Conservation (phyloP, 2,329 filamentous ascomycete species). For the Paracamarosporium sp. region DNA sequence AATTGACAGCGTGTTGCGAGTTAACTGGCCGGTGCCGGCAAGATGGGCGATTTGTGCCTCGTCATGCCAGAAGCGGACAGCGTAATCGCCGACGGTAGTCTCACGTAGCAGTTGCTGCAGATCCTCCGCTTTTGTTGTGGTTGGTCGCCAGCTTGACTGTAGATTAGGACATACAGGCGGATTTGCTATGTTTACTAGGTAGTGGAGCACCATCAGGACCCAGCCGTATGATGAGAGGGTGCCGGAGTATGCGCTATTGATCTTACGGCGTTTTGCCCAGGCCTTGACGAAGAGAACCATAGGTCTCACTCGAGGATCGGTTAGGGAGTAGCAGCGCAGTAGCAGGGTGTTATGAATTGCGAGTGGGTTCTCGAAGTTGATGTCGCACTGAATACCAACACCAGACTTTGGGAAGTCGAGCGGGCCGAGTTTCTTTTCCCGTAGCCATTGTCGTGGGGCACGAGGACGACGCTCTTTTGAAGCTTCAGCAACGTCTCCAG, state of each 20-base stretch:
- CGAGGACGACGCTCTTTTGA: conserved; percentile 30
- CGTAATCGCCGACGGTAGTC: conserved; percentile 66
- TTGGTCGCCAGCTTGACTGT: conserved; percentile 60
- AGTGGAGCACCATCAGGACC: conserved; percentile 90
- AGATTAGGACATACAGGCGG: conserved; percentile 88
- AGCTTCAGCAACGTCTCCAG: not conserved
- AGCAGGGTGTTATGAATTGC: conserved; percentile 84
- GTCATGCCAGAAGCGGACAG: conserved; percentile 80
- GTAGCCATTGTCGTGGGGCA: conserved; percentile 47
- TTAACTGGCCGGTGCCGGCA: conserved; percentile 65
- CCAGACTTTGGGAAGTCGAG: conserved; percentile 80
- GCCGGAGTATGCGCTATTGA: conserved; percentile 86
- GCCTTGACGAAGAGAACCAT: conserved; percentile 88
- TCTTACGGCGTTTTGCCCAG: conserved; percentile 84
- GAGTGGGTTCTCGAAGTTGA: conserved; percentile 88
- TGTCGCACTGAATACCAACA: conserved; percentile 86
- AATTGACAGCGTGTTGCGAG: conserved; percentile 71
- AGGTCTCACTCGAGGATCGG: conserved; percentile 76
- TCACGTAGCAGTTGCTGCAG: conserved; percentile 49
- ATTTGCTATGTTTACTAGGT: conserved; percentile 79
- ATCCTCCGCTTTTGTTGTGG: conserved; percentile 15
- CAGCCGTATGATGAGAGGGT: conserved; percentile 91
- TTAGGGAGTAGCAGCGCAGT: conserved; percentile 81
- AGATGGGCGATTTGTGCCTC: conserved; percentile 72
- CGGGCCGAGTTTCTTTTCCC: conserved; percentile 55